Base-by-base conservation (phyloP, 805 yeast genomes). In the Cyberlindnera subsufficiens region DNA sequence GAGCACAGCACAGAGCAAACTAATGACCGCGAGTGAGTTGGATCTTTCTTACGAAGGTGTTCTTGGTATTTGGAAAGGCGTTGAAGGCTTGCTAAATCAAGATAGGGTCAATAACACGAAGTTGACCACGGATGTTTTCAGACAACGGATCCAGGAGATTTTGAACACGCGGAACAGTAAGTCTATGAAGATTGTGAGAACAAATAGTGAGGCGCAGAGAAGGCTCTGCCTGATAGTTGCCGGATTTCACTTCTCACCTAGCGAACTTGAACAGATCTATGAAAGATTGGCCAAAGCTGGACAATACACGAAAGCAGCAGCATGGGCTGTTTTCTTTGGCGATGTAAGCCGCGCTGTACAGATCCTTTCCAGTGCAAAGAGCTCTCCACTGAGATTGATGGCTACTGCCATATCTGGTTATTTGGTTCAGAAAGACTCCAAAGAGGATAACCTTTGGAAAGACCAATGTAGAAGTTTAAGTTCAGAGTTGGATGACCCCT, bases 311-410 rank as follows among this genome's bases (percentile, higher is more conserved):
- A 82, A 91, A 58, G 98, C 99, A 1, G 99, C 97, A 1, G 98
- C 95, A 0, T 87, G 96, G 95, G 97, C 97, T 0, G 90, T 89
- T 0, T 91, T 91, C 61, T 91, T 87, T 58, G 96, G 96, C 6
- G 86, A 89, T 60, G 85, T 91, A 3, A 73, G 77, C 3, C 73
- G 80, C 39, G 96, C 97, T 0, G 85, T 90, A 4, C 79, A 78
- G 35, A 82, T 88, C n/a, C 66, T 91, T 42, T 78, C 86, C 0
- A 69, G 76, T n/a, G 78, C 96, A 2, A 80, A 80, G 38, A 80
- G 77, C 44, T 89, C 84, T 58, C 67, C 81, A 42, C 69, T 86
- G 37, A 66, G 84, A 39, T 71, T 91, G 37, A 89, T 91, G 74
- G 88, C 96, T 0, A 84, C 98, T 0, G 97, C 98, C 0, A 86